Conservation (phyloP, 352 stramenopile species). For the Phytopythium montanum region DNA sequence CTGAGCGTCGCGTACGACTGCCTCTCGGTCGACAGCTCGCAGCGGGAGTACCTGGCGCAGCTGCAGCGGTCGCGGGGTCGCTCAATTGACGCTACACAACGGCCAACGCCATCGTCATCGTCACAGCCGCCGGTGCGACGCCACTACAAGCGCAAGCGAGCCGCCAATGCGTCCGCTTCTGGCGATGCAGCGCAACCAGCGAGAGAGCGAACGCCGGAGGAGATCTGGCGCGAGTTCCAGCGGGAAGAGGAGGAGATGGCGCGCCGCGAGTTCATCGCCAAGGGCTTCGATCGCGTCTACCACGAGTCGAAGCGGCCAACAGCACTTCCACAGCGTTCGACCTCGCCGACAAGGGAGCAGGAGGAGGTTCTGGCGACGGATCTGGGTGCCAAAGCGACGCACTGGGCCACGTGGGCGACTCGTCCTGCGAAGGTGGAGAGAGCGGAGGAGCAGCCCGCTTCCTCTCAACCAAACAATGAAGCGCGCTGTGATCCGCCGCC, state of each 20-base stretch:
- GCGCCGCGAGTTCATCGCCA: conserved; percentile 44
- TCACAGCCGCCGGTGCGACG: conserved; percentile 1
- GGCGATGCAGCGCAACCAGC: conserved; percentile 8
- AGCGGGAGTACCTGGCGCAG: conserved; percentile 48
- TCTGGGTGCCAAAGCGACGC: conserved; percentile 31
- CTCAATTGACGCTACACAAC: not conserved
- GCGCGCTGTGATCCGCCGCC: not conserved
- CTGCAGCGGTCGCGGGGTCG: conserved; percentile 12
- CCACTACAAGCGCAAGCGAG: conserved; percentile 17
- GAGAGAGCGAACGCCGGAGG: conserved; percentile 41
- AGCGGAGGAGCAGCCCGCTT: not conserved
- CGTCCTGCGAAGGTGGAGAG: not conserved
- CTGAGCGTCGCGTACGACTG: conserved; percentile 78
- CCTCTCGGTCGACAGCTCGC: conserved; percentile 38
- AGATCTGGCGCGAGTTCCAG: conserved; percentile 71
- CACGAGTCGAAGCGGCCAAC: conserved; percentile 6
- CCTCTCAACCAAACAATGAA: not conserved
- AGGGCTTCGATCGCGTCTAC: conserved; percentile 66
- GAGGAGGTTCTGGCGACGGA: conserved; percentile 32
- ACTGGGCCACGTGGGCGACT: conserved; percentile 32
- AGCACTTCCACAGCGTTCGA: conserved; percentile 1
- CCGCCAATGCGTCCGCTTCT: not conserved
- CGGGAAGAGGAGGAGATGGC: conserved; percentile 67
- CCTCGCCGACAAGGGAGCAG: conserved; percentile 12
- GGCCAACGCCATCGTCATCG: not conserved